A percentile compares a stretch with the other conserved stretches of the same genome.
phyloP scores from a whole-genome alignment of 2,329 filamentous ascomycete genomes.

The Diaporthe amygdali region DNA sequence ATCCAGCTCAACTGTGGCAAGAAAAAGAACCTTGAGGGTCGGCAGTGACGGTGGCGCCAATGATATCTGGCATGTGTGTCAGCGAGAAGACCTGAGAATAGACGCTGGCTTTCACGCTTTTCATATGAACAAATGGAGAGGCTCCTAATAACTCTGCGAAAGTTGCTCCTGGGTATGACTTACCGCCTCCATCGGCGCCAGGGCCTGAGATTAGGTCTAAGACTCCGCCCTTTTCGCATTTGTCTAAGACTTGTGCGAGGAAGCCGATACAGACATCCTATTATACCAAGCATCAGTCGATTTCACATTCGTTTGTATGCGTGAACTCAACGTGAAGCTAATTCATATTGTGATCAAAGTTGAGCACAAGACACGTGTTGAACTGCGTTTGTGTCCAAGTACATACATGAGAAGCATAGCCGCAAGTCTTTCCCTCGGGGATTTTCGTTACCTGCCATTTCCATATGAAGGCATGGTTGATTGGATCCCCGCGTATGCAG shows the following conservation, averaged over 20 bases:
- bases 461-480: background rate
- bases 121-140: too few species aligned
- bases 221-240: background rate
- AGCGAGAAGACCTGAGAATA: too few species aligned
- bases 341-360: background rate
- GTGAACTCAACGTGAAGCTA: background rate
- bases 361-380: background rate
- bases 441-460: background rate
- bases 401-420: background rate
- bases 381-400: background rate
- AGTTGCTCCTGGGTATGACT: background rate
- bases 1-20: background rate
- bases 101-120: too few species aligned
- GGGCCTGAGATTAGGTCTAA: background rate
- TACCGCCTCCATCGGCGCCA: background rate
- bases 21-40: background rate
- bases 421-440: background rate
- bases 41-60: background rate
- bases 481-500: background rate
- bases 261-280: slow-evolving; percentile 1
- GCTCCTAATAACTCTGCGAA: background rate
- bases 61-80: background rate
- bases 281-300: background rate
- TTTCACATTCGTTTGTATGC: background rate
- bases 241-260: background rate